A percentile compares a stretch with the other conserved stretches of the same genome.
Evolutionary conservation across 495 filamentous ascomycete genomes (phyloP).

Genomic region (Tricharina praecox): DNA sequence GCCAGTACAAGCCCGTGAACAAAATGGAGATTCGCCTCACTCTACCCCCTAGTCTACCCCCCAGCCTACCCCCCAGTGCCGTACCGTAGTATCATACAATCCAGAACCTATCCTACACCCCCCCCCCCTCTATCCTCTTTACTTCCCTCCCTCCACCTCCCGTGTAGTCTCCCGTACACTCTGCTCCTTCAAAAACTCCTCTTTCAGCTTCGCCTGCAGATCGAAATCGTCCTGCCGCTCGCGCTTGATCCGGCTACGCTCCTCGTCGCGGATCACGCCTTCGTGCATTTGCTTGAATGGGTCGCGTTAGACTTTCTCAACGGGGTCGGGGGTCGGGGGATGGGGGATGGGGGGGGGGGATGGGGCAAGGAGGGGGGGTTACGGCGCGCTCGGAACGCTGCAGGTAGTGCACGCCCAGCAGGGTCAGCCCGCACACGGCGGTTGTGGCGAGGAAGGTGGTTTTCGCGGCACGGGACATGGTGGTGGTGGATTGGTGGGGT

Average conservation of each 20-base stretch:
- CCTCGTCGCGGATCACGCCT: conserved; percentile 85
- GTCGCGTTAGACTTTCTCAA: conserved; percentile 38
- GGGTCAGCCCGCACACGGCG: conserved; percentile 54
- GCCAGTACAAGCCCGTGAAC: no score
- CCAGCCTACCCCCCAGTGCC: neutral
- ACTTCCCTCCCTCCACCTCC: neutral
- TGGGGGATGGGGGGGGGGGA: conserved; percentile 3
- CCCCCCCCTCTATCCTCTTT: neutral
- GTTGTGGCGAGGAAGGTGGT: conserved; percentile 64
- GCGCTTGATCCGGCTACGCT: conserved; percentile 75
- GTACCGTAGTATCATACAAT: no score
- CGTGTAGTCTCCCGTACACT: conserved; percentile 29
- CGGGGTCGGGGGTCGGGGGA: neutral
- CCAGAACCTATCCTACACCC: no score
- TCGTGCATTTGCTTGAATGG: no score
- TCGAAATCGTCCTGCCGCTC: conserved; percentile 88
- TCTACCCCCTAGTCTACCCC: no score
- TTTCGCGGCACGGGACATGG: conserved; percentile 82
- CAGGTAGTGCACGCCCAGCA: conserved; percentile 74
- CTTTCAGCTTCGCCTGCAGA: conserved; percentile 66
- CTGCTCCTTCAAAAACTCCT: conserved; percentile 82
- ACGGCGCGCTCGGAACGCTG: conserved; percentile 80
- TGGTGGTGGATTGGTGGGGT: neutral
- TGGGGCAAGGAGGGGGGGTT: conserved; percentile 22
- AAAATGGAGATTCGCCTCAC: no score